Percentiles rank a stretch among this genome's conserved stretches.
Conservation (phyloP, 2,329 filamentous ascomycete genomes). For the Meredithiella fracta region DNA sequence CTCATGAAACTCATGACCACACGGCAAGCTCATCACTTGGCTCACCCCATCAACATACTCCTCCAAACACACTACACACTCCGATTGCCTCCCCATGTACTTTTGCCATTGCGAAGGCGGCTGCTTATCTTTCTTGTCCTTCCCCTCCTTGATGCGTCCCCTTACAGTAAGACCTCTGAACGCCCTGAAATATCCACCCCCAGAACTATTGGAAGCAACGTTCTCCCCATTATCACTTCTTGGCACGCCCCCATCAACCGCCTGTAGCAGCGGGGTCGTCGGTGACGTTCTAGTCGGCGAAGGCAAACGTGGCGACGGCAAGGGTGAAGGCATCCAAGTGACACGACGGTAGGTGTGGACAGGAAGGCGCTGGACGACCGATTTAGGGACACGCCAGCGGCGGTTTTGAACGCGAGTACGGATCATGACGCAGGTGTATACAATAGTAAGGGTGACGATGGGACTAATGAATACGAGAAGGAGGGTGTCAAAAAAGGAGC, state of each 20-base stretch:
- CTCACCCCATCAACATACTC: conserved; percentile 93
- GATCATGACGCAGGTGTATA: conserved; percentile 75
- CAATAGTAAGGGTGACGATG: conserved; percentile 76
- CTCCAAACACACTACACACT: conserved; percentile 92
- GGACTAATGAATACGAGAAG: conserved; percentile 94
- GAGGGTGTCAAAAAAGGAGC: conserved; percentile 88
- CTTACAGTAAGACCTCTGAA: conserved; percentile 18
- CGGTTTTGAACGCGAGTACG: conserved; percentile 76
- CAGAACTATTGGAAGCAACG: conserved; percentile 24
- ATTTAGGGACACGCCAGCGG: conserved; percentile 94
- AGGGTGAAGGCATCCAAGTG: conserved; percentile 33
- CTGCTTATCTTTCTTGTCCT: conserved; percentile 3
- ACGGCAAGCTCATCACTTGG: conserved; percentile 89
- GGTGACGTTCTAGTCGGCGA: conserved; percentile 51
- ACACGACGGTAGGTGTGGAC: conserved; percentile 92
- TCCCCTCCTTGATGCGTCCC: conserved; percentile 30
- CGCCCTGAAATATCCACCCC: conserved; percentile 4
- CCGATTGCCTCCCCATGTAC: conserved; percentile 53
- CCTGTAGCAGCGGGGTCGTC: conserved; percentile 65
- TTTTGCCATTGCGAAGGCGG: conserved; percentile 41
- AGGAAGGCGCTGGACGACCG: conserved; percentile 82
- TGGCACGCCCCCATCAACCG: conserved; percentile 31
- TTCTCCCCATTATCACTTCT: conserved; percentile 1
- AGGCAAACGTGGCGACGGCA: conserved; percentile 39
- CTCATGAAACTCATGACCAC: conserved; percentile 92